Base-by-base conservation (phyloP, 208 protist genomes). In the Crithidia acanthocephali region DNA sequence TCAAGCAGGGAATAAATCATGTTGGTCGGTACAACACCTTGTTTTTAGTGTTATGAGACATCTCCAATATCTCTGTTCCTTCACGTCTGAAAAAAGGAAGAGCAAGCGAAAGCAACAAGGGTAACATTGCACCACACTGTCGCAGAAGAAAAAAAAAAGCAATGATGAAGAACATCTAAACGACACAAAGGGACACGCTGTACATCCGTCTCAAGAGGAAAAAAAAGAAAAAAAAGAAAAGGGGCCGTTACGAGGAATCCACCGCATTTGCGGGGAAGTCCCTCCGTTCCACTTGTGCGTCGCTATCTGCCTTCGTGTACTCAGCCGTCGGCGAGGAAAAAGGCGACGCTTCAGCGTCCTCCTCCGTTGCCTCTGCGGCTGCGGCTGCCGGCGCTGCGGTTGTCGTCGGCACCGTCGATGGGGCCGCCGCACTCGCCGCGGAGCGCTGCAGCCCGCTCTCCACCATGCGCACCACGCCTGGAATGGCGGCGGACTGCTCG, bases 401-500 rank as follows among this genome's bases (percentile, higher is more conserved):
- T 50, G 44, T 5, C 44, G 44, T 22, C 18, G 48, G 22, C 18
- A 22, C 6, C 7, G 50, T 23, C 7, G 50, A 11, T 15, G 50
- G 8, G 2, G 28, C 28, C 4, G 30, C 40, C 10, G 52, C 10
- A 23, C 4, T 40, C 16, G 57, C n/a, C 28, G 42, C 51, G 10
- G 35, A 6, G 18, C 11, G 32, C 23, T 28, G 32, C 48, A 85
- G 47, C 15, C 59, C 18, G 18, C 59, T 66, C 58, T 70, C 59
- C 48, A 86, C 25, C 58, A 75, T 57, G 11, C 68, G 66, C 32
- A 72, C 18, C 44, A 81, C 74, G 15, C 62, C 53, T 0, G 76
- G 76, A 35, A 86, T 83, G 18, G 32, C 18, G 2, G 78, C 62
- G 13, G 79, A 71, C 57, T 83, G 73, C 25, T 65, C 65, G 30